phyloP scores from a whole-genome alignment of 441 rosid genomes.

The Macaranga tanarius region DNA sequence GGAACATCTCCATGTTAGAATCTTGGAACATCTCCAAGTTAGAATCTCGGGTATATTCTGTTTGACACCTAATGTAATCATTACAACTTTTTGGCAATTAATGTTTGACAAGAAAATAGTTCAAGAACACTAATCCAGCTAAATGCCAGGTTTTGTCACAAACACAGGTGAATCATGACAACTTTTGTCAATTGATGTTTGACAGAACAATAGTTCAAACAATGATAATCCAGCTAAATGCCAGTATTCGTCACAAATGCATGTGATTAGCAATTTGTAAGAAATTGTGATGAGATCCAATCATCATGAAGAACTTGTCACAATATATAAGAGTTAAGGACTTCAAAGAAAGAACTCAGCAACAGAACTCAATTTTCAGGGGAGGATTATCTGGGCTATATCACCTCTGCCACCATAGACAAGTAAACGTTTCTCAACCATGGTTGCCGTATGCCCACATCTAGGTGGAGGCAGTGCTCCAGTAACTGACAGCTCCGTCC shows the following conservation, averaged over 20 bases:
- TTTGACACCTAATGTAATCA: neutral
- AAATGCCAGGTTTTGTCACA: neutral
- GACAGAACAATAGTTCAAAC: neutral
- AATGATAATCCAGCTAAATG: conserved; percentile 5
- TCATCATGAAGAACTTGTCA: neutral
- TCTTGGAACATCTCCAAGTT: neutral
- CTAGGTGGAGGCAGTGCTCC: conserved; percentile 92
- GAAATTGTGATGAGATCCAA: neutral
- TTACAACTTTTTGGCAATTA: neutral
- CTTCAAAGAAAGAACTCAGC: neutral
- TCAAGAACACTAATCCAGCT: conserved; percentile 7
- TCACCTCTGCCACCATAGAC: conserved; percentile 98
- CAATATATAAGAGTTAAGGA: neutral
- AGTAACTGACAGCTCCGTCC: conserved; percentile 80
- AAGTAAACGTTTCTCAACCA: conserved; percentile 95
- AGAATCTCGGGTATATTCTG: neutral
- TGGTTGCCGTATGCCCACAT: conserved; percentile 97
- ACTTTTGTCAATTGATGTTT: neutral
- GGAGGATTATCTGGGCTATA: conserved; percentile 8
- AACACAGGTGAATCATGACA: neutral
- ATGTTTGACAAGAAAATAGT: neutral
- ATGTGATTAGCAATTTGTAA: neutral
- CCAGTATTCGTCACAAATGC: neutral
- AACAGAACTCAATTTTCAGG: neutral
- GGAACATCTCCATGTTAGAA: neutral